Conservation (phyloP, 2,329 filamentous ascomycete species). For the Leptographium wingfieldii region DNA sequence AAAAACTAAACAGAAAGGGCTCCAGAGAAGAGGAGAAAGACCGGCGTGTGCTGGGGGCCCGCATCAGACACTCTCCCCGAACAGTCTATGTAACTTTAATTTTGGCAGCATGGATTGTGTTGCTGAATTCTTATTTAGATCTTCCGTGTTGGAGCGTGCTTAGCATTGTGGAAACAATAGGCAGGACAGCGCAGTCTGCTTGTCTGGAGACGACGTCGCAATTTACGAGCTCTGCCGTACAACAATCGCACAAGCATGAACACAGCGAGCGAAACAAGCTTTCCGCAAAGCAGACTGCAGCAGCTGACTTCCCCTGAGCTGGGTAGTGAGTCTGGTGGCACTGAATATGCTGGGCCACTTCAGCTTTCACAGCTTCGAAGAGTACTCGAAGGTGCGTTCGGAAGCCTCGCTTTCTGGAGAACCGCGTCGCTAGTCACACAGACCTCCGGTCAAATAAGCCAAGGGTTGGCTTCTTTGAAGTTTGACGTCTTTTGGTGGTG, state of each 20-base stretch:
- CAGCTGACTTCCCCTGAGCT: background rate
- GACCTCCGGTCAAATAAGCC: too few species aligned
- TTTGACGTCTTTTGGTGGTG: too few species aligned
- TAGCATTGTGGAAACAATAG: too few species aligned
- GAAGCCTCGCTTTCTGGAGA: background rate
- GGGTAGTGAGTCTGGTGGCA: background rate
- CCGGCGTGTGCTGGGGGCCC: conserved; percentile 19
- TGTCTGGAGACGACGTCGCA: background rate
- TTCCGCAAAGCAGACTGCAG: background rate
- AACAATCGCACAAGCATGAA: background rate
- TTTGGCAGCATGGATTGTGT: background rate
- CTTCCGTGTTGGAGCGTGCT: background rate
- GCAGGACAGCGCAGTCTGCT: too few species aligned
- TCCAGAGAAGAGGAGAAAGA: background rate
- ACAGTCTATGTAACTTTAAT: background rate
- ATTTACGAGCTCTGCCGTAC: background rate
- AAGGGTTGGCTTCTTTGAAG: too few species aligned
- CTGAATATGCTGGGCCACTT: background rate
- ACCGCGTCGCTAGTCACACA: too few species aligned
- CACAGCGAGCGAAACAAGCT: background rate
- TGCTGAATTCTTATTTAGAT: background rate
- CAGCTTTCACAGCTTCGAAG: background rate
- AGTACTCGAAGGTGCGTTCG: background rate
- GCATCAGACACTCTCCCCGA: background rate
- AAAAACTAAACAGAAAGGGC: background rate